Base-by-base conservation (phyloP, 768 basidiomycete species). In the Amanita phalloides region DNA sequence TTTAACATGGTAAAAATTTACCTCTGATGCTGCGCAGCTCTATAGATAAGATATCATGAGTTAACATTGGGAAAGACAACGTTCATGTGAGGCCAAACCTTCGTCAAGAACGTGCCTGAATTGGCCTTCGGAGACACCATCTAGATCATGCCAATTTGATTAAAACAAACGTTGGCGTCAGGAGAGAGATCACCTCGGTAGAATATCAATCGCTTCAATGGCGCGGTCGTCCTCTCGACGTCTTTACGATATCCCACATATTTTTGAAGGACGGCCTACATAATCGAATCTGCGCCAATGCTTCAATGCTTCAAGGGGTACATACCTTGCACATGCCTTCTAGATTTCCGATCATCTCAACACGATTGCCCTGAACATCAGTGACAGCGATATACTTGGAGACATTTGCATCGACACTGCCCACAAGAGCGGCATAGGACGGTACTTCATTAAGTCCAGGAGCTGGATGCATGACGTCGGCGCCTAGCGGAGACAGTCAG, bases 391-490 rank as follows among this genome's bases (percentile, higher is more conserved):
- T 63, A 53, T 88, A 90, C 57, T 86, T 86, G 1, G 84, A 80
- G 2, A 73, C 74, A 50, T 84, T 74, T 0, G 75, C 72, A 61
- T 90, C 89, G 21, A 90, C 79, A 53, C 79, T 89, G 3, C 74
- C 85, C 4, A 90, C 88, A 2, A 90, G 70, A 0, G 85, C 70
- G 0, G 89, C 82, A 61, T 84, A 90, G 0, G 88, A 90, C 0
- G 89, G 88, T 0, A 82, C 75, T 4, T 78, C 83, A 1, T 74
- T 75, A 0, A 82, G 73, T 4, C 86, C 86, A 3, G 89, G 87
- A 1, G 84, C 77, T 0, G 88, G 87, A 58, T 90, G 88, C 17
- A 85, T 84, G 14, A 85, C 84, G 61, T 90, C 86, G 6, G 87
- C 86, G 48, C 84, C 81, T 84, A 56, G 38, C 35, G 23, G 4